These are phyloP conservation scores for Echium plantagineum DNA, from an alignment of 257 asterid genomes.

Conservation along the genomic window DNA sequence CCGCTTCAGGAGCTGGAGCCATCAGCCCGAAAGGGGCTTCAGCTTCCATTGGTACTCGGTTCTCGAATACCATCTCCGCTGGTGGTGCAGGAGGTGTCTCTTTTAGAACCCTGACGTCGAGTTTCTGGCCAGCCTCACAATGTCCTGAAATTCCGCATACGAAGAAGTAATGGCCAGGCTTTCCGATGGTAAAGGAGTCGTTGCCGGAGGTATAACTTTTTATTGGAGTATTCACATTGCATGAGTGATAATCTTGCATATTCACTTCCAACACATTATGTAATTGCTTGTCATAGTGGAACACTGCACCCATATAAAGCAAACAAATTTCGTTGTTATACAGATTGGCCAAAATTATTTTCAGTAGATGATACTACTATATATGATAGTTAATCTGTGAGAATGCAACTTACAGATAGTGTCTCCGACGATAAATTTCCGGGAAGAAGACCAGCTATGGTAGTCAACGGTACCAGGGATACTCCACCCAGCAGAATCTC, in stretches of 20 bases:
- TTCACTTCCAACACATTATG: constrained; percentile 45
- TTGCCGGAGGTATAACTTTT: constrained; percentile 27
- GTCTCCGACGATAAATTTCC: constrained; percentile 36
- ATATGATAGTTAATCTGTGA: too few relatives aligned
- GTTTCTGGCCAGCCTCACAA: constrained; percentile 39
- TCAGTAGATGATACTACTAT: too few relatives aligned
- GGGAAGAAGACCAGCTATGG: constrained; percentile 43
- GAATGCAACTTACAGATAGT: constrained; percentile 21
- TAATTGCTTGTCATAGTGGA: constrained; percentile 34
- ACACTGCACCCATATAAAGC: constrained; percentile 20
- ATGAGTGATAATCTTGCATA: constrained; percentile 32
- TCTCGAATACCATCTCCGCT: neutral
- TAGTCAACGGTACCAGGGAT: constrained; percentile 12
- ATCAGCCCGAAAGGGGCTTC: too few relatives aligned
- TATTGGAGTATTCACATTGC: constrained; percentile 30
- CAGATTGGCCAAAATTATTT: too few relatives aligned
- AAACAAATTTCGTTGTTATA: neutral
- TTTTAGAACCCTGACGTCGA: constrained; percentile 36
- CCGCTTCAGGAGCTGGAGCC: neutral
- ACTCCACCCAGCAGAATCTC: constrained; percentile 44
- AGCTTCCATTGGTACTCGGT: neutral
- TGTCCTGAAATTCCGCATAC: constrained; percentile 36
- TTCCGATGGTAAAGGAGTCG: constrained; percentile 29
- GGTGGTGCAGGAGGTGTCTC: too few relatives aligned
- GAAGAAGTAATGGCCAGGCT: constrained; percentile 48